Evolutionary conservation across 2,329 filamentous ascomycete species (phyloP).

Genomic region (Botrytis elliptica): DNA sequence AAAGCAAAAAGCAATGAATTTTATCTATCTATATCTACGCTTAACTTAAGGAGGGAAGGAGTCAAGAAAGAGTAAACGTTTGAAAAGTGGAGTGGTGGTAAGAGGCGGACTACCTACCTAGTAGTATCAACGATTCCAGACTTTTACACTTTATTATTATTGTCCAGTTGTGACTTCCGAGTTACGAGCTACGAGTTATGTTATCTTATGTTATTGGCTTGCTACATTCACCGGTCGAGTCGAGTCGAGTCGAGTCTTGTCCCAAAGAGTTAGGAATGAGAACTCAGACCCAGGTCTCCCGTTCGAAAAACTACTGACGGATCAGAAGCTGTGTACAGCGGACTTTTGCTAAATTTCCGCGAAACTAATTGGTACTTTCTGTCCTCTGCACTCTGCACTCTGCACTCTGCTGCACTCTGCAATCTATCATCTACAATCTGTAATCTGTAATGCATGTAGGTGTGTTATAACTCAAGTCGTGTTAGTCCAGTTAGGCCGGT

Average conservation of each 20-base stretch:
- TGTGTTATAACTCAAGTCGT: background rate
- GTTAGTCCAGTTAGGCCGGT: background rate
- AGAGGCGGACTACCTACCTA: background rate
- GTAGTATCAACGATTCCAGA: constrained; percentile 1
- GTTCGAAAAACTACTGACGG: background rate
- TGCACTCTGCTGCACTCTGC: background rate
- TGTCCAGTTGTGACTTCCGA: background rate
- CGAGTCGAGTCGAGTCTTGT: background rate
- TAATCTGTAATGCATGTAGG: constrained; percentile 16
- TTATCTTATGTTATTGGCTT: background rate
- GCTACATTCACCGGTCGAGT: background rate
- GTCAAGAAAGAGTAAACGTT: background rate
- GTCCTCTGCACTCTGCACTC: too few species aligned
- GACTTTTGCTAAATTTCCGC: background rate
- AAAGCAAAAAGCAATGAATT: background rate
- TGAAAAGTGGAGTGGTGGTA: constrained; percentile 8
- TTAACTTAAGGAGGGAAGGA: constrained; percentile 14
- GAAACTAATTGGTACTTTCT: background rate
- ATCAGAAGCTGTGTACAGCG: background rate
- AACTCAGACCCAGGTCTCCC: background rate
- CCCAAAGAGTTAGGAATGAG: background rate
- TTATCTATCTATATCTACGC: background rate
- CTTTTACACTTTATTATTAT: background rate
- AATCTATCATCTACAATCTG: background rate
- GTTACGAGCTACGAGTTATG: too few species aligned